Evolutionary conservation across 805 yeast species (phyloP).

Genomic region (Kodamaea fukazawae): DNA sequence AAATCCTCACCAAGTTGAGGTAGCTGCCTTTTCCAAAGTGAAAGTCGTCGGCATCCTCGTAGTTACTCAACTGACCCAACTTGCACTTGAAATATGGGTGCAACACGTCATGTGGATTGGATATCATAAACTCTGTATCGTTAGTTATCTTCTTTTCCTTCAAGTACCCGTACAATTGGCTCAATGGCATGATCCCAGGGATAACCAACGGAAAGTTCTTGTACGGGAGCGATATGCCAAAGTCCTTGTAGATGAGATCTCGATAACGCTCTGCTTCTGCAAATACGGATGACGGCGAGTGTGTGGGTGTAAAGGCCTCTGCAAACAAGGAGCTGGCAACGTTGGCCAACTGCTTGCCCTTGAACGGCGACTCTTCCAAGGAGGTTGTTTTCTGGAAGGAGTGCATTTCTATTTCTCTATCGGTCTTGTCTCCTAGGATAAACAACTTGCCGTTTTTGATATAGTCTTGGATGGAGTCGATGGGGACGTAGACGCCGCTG

Average conservation of each 20-base stretch:
- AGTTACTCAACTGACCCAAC: not conserved
- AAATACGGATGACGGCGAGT: constrained; percentile 8
- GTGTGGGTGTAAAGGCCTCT: not conserved
- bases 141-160: constrained; percentile 22
- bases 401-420: not conserved
- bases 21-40: not conserved
- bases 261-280: constrained; percentile 18
- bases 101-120: not conserved
- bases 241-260: constrained; percentile 12
- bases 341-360: constrained; percentile 13
- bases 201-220: constrained; percentile 27
- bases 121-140: constrained; percentile 7
- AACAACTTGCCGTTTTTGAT: constrained; percentile 33
- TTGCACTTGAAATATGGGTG: too few relatives aligned
- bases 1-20: constrained; percentile 6
- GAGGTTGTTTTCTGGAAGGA: not conserved
- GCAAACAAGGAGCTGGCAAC: constrained; percentile 21
- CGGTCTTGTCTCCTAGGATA: constrained; percentile 17
- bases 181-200: constrained; percentile 51
- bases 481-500: constrained; percentile 42
- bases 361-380: constrained; percentile 1
- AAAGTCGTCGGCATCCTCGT: not conserved
- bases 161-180: constrained; percentile 41
- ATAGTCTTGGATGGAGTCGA: constrained; percentile 27
- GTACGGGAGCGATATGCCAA: constrained; percentile 11